Conservation (phyloP, 345 rosid species). For the Lenwebbia sp. region DNA sequence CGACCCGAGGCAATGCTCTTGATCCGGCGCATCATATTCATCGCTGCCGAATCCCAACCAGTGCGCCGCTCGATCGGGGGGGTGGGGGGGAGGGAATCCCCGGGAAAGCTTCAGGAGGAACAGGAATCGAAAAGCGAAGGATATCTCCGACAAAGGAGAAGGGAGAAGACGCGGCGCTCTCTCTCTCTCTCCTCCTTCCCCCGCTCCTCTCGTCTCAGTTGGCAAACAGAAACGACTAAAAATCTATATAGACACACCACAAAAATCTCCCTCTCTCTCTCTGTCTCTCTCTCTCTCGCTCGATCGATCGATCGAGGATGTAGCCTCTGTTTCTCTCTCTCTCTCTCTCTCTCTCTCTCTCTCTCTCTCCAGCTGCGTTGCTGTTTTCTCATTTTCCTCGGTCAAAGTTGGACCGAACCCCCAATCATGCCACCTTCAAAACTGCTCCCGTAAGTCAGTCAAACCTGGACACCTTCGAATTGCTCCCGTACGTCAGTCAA, state of each 20-base stretch:
- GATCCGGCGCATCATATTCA: constrained; percentile 94
- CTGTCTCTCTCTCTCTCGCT: neutral
- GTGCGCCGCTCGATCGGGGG: neutral
- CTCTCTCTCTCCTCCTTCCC: constrained; percentile 23
- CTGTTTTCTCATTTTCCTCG: neutral
- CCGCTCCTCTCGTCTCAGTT: neutral
- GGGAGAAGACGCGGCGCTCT: neutral
- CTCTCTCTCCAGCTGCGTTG: neutral
- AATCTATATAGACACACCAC: neutral
- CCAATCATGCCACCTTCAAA: neutral
- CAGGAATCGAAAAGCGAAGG: neutral
- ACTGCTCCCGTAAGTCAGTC: neutral
- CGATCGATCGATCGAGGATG: neutral
- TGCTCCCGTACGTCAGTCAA: neutral
- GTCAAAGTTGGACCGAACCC: constrained; percentile 6
- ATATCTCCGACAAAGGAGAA: neutral
- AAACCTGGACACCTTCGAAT: neutral
- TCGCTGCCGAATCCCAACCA: constrained; percentile 5
- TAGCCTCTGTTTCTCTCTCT: neutral
- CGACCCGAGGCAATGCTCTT: constrained; percentile 98
- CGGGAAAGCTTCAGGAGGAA: neutral
- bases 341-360: neutral
- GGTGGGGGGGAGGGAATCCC: neutral
- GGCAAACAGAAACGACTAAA: neutral
- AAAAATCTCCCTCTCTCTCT: neutral